Base-by-base conservation (phyloP, 1,284 basidiomycete species). In the Agaricales sp. region DNA sequence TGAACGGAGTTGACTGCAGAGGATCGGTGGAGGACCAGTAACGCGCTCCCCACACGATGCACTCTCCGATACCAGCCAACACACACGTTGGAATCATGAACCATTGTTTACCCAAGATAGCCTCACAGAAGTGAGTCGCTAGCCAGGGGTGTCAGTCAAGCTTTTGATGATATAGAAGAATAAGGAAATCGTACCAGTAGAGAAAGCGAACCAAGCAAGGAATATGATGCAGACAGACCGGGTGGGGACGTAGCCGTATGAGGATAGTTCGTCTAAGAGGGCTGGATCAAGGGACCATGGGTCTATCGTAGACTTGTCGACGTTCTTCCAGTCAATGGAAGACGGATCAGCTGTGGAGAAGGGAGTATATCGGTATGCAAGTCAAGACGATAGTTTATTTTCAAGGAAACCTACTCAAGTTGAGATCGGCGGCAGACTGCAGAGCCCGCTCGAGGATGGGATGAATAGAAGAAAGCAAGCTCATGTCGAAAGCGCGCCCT, bases 11-110 rank as follows among this genome's bases (percentile, higher is more conserved):
- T 4, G n/a, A 38, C 37, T 6, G 11, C 22, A 18, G 12, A 13
- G 26, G 22, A 20, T 38, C 38, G 0, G 58, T 62, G 13, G 52
- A n/a, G 11, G n/a, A 16, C 41, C n/a, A 43, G 20, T 16, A 21
- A 8, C 41, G 8, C 20, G 11, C 20, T 21, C 41, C 41, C 41
- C 41, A 43, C 8, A 11, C 41, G 13, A n/a, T 21, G 8, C 8
- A 11, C 20, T 43, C 41, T 11, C 13, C n/a, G 41, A 19, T 19
- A 8, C 41, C 13, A 21, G 11, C 11, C 11, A 43, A 19, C n/a
- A 21, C 41, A 19, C 8, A 8, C 11, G 41, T 43, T 8, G 41
- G 41, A 19, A 43, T 43, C 13, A 43, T n/a, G n/a, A n/a, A 43
- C n/a, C 20, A 43, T 19, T 19, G 13, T 19, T 21, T 43, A 11